Percentiles rank a stretch among this genome's conserved stretches.
Conservation (phyloP, 2,329 filamentous ascomycete genomes). For the Colletotrichum australisinense region DNA sequence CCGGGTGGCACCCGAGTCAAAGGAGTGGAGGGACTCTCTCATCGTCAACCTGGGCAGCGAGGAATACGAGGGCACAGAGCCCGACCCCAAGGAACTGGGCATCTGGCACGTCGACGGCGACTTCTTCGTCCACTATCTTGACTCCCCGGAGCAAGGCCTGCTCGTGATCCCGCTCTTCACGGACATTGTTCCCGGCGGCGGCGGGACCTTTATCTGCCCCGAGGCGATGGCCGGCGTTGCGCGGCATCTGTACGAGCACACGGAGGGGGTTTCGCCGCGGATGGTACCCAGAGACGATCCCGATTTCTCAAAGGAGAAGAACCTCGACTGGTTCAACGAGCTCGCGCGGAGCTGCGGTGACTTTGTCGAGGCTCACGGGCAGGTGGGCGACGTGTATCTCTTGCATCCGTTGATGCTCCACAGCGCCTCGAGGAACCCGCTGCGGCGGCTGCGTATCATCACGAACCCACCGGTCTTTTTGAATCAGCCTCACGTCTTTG, state of each 20-base stretch:
- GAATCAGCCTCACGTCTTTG: conserved; percentile 62
- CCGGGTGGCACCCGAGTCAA: conserved; percentile 57
- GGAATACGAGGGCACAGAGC: conserved; percentile 60
- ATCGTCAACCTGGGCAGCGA: conserved; percentile 76
- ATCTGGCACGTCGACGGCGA: conserved; percentile 79
- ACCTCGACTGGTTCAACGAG: conserved; percentile 57
- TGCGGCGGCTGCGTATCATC: conserved; percentile 41
- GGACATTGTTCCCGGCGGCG: conserved; percentile 69
- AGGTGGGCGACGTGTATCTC: conserved; percentile 67
- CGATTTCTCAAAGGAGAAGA: conserved; percentile 54
- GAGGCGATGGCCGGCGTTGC: conserved; percentile 69
- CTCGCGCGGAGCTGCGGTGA: conserved; percentile 52
- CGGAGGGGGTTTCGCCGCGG: conserved; percentile 73
- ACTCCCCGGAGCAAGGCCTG: conserved; percentile 76
- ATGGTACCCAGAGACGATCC: conserved; percentile 69
- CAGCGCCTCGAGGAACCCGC: conserved; percentile 53
- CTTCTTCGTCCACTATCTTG: conserved; percentile 79
- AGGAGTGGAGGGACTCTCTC: conserved; percentile 74
- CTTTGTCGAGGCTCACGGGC: conserved; percentile 66
- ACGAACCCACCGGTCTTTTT: conserved; percentile 56
- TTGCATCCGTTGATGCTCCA: conserved; percentile 72
- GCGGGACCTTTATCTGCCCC: conserved; percentile 74
- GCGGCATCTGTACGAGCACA: conserved; percentile 68
- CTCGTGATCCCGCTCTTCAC: conserved; percentile 76
- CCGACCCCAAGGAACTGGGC: conserved; percentile 62